Conservation (phyloP, 2,329 filamentous ascomycete genomes). For the Cercospora nicotianae region DNA sequence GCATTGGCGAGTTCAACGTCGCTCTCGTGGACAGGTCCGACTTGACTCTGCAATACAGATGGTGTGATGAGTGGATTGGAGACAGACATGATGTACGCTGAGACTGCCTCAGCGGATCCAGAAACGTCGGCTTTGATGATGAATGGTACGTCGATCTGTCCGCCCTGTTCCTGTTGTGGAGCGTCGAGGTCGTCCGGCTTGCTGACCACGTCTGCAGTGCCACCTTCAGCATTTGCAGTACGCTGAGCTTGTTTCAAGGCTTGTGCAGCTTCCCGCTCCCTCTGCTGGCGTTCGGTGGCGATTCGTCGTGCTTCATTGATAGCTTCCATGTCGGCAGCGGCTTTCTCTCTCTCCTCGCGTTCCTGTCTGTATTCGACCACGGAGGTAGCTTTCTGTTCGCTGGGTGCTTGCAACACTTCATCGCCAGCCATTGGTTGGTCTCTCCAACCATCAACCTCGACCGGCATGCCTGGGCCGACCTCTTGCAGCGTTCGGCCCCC, state of each 20-base stretch:
- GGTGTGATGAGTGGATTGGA: slow-evolving; percentile 82
- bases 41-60: slow-evolving; percentile 71
- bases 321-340: slow-evolving; percentile 69
- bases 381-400: slow-evolving; percentile 74
- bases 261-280: slow-evolving; percentile 51
- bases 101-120: slow-evolving; percentile 88
- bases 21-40: slow-evolving; percentile 78
- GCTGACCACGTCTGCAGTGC: slow-evolving; percentile 30
- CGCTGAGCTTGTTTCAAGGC: slow-evolving; percentile 32
- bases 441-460: slow-evolving; percentile 94
- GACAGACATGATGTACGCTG: slow-evolving; percentile 71
- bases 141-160: slow-evolving; percentile 68
- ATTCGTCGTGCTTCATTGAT: slow-evolving; percentile 67
- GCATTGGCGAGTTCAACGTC: slow-evolving; percentile 85
- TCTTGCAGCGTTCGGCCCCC: slow-evolving; percentile 70
- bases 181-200: slow-evolving; percentile 30
- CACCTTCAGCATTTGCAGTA: slow-evolving; percentile 19
- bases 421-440: slow-evolving; percentile 84
- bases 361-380: slow-evolving; percentile 77
- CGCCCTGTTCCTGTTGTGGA: slow-evolving; percentile 45
- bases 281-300: slow-evolving; percentile 62
- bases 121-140: slow-evolving; percentile 90
- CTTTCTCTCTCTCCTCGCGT: slow-evolving; percentile 64
- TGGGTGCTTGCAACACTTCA: slow-evolving; percentile 77
- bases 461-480: slow-evolving; percentile 82